phyloP scores from a whole-genome alignment of 23 red algal genomes.

The Chondrus crispus region DNA sequence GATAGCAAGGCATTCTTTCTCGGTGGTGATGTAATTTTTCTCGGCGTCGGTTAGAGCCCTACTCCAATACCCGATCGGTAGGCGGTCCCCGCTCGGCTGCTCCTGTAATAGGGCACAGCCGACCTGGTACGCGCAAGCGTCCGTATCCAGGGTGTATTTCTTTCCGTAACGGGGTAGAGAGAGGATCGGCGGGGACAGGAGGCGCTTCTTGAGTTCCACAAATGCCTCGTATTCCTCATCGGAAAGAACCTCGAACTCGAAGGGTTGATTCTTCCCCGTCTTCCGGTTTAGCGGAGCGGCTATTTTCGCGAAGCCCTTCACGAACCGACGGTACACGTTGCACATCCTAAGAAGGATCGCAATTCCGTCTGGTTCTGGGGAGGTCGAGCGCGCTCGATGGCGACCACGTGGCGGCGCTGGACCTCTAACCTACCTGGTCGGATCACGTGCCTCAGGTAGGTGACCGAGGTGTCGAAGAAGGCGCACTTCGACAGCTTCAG shows the following conservation, averaged over 20 bases:
- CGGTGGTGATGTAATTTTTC: not conserved
- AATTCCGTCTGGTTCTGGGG: not conserved
- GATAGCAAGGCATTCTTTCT: not conserved
- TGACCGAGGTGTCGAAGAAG: slow-evolving; percentile 7
- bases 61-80: not conserved
- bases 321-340: not conserved
- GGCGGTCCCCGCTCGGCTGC: not conserved
- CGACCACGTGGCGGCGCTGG: not conserved
- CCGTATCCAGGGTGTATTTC: not conserved
- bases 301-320: not conserved
- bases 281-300: not conserved
- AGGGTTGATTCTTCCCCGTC: not conserved
- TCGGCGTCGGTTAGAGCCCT: not conserved
- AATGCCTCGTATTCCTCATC: not conserved
- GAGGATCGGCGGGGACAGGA: not conserved
- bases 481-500: not conserved
- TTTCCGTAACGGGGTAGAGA: not conserved
- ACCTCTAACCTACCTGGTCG: not conserved
- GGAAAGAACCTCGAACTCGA: not conserved
- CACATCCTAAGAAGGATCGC: not conserved
- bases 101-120: not conserved
- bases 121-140: not conserved
- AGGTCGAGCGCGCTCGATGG: not conserved
- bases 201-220: not conserved
- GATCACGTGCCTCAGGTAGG: slow-evolving; percentile 6